Evolutionary conservation across 441 rosid species (phyloP).

Genomic region (Adansonia madagascariensis): DNA sequence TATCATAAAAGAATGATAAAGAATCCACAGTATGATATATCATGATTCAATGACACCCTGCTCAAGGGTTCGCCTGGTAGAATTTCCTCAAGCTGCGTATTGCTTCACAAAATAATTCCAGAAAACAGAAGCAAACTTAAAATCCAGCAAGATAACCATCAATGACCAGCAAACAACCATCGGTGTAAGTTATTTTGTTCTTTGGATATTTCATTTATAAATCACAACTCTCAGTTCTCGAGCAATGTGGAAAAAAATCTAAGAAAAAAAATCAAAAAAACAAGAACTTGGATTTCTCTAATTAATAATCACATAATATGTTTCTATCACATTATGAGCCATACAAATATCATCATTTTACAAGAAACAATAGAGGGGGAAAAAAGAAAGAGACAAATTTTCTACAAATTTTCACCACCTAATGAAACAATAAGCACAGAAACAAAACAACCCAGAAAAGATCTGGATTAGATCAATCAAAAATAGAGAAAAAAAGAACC

Average conservation of each 20-base stretch:
- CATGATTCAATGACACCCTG: background rate
- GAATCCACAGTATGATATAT: background rate
- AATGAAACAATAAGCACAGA: background rate
- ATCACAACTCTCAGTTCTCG: too few relatives aligned
- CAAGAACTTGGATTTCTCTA: background rate
- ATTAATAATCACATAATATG: background rate
- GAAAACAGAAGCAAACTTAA: background rate
- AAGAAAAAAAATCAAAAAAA: background rate
- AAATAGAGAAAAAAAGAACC: background rate
- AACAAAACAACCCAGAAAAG: background rate
- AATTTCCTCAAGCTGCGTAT: background rate
- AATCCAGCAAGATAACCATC: background rate
- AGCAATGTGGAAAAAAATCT: too few relatives aligned
- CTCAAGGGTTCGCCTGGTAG: background rate
- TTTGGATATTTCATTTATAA: conserved; percentile 7
- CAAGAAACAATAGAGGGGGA: background rate
- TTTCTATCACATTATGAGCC: background rate
- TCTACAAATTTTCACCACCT: background rate
- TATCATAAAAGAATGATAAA: background rate
- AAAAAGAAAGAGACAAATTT: background rate
- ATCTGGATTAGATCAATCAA: conserved; percentile 6
- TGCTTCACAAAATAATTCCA: conserved; percentile 11
- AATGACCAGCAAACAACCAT: background rate
- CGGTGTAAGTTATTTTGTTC: background rate
- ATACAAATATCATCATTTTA: background rate